Evolutionary conservation across 1,139 yeast species (phyloP), one percentile per base, ranked within the genome.

Genomic region (Debaryomyces sp.): DNA sequence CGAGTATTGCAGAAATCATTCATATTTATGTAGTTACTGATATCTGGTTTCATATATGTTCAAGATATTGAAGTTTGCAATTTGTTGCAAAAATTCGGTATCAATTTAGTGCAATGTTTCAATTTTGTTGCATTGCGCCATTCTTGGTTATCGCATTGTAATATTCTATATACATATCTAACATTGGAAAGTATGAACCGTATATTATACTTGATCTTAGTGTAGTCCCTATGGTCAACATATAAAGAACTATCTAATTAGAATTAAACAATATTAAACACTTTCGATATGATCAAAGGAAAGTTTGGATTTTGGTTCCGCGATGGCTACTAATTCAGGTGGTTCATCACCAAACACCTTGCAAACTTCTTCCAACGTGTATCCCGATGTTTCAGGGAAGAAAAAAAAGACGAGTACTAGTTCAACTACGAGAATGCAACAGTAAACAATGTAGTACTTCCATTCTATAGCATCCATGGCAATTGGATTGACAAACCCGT

Each of bases 391-490:
- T 61, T 80, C 84, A 35, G 79, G 78, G 58, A 67, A 75, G 56
- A 71, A 67, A 64, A 79, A 70, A 57, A 61, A 70, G 34, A 73
- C 76, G 32, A 73, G 62, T 12, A 60, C 49, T 18, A 72, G 54
- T 53, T 75, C 79, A 41, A 70, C 73, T 1, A 64, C 70, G 41
- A 75, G 56, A 34, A 70, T 57, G 61, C 75, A 69, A 54, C 78
- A 67, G 64, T 63, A 81, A 8, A 82, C 84, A 54, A 82, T 80
- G 61, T 82, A 83, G 67, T 81, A 82, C 58, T 78, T 81, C 85
- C 85, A 82, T 37, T 70, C 72, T 54, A 82, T 77, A 33, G 78
- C 77, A 50, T 75, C 82, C 81, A 82, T 76, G 30, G 85, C 87
- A 58, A 82, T 73, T 6, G 86, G 81, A 57, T 81, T 81, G 46